phyloP scores from a whole-genome alignment of 169 alveolate species.

The Plasmodium vivax region DNA sequence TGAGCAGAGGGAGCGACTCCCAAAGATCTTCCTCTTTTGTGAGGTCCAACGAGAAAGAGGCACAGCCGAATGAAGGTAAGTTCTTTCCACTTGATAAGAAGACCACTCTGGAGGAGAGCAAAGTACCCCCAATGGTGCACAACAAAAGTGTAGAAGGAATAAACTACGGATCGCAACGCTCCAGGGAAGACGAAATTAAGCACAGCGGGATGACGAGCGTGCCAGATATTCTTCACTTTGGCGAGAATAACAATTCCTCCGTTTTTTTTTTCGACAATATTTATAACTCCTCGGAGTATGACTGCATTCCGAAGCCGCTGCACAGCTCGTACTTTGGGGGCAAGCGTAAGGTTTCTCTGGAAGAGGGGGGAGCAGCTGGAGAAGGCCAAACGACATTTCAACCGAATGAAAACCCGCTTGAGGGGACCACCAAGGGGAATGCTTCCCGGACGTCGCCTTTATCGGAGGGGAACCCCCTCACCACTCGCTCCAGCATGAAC shows the following conservation, averaged over 20 bases:
- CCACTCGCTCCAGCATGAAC: background rate
- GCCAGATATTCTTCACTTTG: slow-evolving; percentile 25
- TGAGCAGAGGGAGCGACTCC: background rate
- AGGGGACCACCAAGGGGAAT: background rate
- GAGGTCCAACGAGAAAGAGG: background rate
- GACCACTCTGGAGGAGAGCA: background rate
- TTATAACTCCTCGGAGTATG: slow-evolving; percentile 33
- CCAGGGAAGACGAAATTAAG: slow-evolving; percentile 3
- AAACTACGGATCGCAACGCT: background rate
- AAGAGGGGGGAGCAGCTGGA: background rate
- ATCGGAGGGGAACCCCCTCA: slow-evolving; percentile 8
- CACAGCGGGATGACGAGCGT: slow-evolving; percentile 41
- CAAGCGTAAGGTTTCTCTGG: background rate
- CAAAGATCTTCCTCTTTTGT: background rate
- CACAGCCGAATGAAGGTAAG: background rate
- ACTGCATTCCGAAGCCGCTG: slow-evolving; percentile 8
- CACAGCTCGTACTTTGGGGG: background rate
- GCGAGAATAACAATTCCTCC: slow-evolving; percentile 8
- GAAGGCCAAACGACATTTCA: background rate
- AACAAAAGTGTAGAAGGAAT: slow-evolving; percentile 2
- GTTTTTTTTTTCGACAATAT: slow-evolving; percentile 57
- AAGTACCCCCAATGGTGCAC: background rate
- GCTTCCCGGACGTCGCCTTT: slow-evolving; percentile 3
- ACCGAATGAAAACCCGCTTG: background rate
- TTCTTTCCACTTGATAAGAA: background rate